Percentiles rank a stretch among this genome's conserved stretches.
Evolutionary conservation across 768 basidiomycete species (phyloP).

Genomic region (Tylopilus felleus): DNA sequence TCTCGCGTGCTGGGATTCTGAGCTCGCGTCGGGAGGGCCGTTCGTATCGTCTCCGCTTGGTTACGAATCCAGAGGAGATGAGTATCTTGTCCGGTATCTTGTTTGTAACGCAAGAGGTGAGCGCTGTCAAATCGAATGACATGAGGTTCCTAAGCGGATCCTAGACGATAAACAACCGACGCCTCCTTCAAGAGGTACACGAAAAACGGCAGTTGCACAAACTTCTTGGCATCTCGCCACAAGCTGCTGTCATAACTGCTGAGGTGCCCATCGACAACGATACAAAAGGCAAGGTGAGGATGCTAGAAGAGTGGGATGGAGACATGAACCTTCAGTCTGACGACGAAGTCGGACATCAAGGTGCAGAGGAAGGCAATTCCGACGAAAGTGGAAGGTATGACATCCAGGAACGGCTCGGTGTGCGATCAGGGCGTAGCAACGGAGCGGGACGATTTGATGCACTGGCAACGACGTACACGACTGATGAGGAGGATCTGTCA

Average conservation of each 20-base stretch:
- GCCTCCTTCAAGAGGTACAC: conserved; percentile 66
- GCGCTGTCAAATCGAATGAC: conserved; percentile 13
- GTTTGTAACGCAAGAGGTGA: conserved; percentile 80
- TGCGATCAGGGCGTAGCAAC: conserved; percentile 42
- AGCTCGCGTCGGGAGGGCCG: conserved; percentile 52
- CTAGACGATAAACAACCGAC: conserved; percentile 73
- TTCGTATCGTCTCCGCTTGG: conserved; percentile 41
- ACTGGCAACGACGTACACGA: conserved; percentile 49
- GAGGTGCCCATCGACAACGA: conserved; percentile 19
- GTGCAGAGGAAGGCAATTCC: conserved; percentile 22
- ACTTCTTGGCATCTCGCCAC: conserved; percentile 43
- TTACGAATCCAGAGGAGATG: conserved; percentile 56
- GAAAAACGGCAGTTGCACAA: conserved; percentile 56
- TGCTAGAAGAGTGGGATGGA: conserved; percentile 39
- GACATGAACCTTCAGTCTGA: conserved; percentile 33
- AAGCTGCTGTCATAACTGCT: conserved; percentile 14
- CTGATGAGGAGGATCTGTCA: conserved; percentile 41
- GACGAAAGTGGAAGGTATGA: conserved; percentile 61
- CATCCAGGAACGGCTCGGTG: conserved; percentile 46
- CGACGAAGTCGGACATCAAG: conserved; percentile 12
- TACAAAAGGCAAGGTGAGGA: conserved; percentile 12
- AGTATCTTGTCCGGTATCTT: conserved; percentile 79
- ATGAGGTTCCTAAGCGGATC: background rate
- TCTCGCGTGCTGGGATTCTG: conserved; percentile 59
- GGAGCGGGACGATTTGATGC: conserved; percentile 35